Evolutionary conservation across 495 filamentous ascomycete species (phyloP).

Genomic region (Barbatosphaeria neglecta): DNA sequence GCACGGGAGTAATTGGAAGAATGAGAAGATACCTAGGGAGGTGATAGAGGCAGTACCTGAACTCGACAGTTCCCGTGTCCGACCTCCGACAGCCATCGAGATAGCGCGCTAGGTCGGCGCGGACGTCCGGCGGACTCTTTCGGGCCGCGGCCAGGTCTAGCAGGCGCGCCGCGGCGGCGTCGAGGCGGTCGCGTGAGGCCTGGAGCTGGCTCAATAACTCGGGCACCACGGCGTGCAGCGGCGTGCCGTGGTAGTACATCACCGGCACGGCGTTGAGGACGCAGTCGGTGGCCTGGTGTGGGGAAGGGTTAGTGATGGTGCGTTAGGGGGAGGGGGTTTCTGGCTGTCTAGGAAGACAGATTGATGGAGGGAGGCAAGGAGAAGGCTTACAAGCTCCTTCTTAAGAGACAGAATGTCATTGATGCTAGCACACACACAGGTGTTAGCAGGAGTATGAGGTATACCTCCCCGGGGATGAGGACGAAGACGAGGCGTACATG

Average conservation of each 20-base stretch:
- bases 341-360: not conserved
- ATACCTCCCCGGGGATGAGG: not conserved
- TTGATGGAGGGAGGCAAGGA: not conserved
- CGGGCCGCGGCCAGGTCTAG: not conserved
- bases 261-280: slow-evolving; percentile 6
- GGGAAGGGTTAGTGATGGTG: not conserved
- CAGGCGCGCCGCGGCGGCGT: not conserved
- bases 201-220: not conserved
- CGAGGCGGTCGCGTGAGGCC: not conserved
- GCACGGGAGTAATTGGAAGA: too few species aligned
- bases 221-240: not conserved
- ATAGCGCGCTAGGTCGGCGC: not conserved
- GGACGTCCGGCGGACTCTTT: not conserved
- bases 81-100: slow-evolving; percentile 2
- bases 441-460: not conserved
- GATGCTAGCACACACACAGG: not conserved
- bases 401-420: slow-evolving; percentile 7
- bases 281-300: slow-evolving; percentile 1
- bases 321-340: not conserved
- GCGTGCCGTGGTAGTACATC: slow-evolving; percentile 2
- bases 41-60: slow-evolving; percentile 1
- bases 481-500: slow-evolving; percentile 5
- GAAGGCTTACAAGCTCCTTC: slow-evolving; percentile 5
- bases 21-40: too few species aligned
- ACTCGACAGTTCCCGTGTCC: slow-evolving; percentile 4